Percentiles rank a stretch among this genome's conserved stretches.
Conservation (phyloP, 139 green algal genomes). For the Mesostigma viride region DNA sequence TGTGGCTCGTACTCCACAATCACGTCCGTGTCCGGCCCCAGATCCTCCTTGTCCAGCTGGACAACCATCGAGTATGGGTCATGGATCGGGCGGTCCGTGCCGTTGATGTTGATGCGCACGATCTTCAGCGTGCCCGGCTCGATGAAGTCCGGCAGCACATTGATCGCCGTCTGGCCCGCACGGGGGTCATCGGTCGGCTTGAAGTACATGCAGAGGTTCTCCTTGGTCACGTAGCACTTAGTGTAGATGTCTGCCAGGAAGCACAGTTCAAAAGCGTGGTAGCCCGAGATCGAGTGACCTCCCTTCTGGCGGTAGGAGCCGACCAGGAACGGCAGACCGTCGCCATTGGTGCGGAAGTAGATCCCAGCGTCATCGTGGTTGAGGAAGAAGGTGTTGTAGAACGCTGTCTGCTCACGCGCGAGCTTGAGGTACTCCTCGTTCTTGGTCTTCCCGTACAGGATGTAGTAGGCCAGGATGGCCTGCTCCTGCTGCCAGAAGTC, state of each 20-base stretch:
- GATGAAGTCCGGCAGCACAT: slow-evolving; percentile 1
- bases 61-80: background rate
- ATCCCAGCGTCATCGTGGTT: background rate
- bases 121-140: background rate
- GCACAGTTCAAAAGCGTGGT: background rate
- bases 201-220: slow-evolving; percentile 5
- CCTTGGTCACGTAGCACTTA: background rate
- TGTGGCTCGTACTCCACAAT: background rate
- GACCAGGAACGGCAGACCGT: background rate
- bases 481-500: slow-evolving; percentile 3
- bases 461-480: slow-evolving; percentile 1
- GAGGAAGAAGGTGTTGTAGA: slow-evolving; percentile 4
- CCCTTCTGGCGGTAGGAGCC: background rate
- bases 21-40: background rate
- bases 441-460: background rate
- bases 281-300: background rate
- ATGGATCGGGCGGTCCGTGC: background rate
- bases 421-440: slow-evolving; percentile 2
- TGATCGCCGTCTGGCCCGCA: background rate
- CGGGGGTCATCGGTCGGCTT: background rate
- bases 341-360: background rate
- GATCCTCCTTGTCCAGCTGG: background rate
- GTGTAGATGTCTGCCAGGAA: slow-evolving; percentile 1
- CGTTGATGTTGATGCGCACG: background rate
- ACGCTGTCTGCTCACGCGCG: background rate